Evolutionary conservation across 139 green algal species (phyloP).

Genomic region (Marvania coccoides): DNA sequence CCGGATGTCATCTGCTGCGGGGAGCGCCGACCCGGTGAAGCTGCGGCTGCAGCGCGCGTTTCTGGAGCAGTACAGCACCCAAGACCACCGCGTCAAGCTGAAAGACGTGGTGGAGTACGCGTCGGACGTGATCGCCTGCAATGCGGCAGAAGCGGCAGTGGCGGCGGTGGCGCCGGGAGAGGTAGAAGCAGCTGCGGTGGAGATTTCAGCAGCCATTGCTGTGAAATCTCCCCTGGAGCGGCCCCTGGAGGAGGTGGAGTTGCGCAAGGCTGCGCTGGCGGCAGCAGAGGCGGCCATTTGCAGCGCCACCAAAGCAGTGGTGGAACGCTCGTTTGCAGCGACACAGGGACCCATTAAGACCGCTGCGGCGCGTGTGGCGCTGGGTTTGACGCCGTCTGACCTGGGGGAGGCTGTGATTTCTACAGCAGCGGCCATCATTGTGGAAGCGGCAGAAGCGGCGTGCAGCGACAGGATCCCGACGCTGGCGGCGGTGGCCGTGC

Average conservation of each 20-base stretch:
- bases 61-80: conserved; percentile 38
- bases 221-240: too few relatives aligned
- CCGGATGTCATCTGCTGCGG: background rate
- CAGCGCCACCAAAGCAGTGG: background rate
- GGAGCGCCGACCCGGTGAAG: conserved; percentile 2
- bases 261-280: background rate
- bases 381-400: background rate
- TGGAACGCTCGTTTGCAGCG: conserved; percentile 2
- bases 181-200: conserved; percentile 3
- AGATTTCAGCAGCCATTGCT: too few relatives aligned
- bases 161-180: background rate
- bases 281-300: background rate
- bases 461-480: conserved; percentile 3
- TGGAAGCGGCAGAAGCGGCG: background rate
- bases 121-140: conserved; percentile 20
- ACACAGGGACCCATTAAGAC: background rate
- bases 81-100: conserved; percentile 29
- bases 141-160: conserved; percentile 1
- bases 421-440: conserved; percentile 27
- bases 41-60: conserved; percentile 34
- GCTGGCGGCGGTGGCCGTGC: background rate
- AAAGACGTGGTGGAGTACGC: conserved; percentile 30
- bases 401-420: conserved; percentile 12
- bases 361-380: conserved; percentile 3
- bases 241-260: background rate